Percentiles rank a stretch among this genome's conserved stretches.
Evolutionary conservation across 75 land plant species (phyloP).

Genomic region (Selaginella moellendorffii): DNA sequence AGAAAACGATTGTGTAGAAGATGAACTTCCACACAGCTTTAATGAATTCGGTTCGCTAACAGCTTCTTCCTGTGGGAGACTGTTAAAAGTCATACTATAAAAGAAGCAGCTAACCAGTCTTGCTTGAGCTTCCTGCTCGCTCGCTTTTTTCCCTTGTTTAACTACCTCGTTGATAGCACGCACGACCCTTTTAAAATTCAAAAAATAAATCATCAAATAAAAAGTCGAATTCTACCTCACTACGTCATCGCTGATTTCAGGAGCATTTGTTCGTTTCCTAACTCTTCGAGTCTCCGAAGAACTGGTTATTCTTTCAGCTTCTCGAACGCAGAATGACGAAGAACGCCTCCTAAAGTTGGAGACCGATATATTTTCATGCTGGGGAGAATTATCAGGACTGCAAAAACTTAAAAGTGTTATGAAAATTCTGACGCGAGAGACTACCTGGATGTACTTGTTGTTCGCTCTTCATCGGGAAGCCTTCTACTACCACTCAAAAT

Average conservation of each 20-base stretch:
- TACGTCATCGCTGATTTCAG: constrained; percentile 9
- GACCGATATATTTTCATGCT: background rate
- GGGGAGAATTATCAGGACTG: constrained; percentile 7
- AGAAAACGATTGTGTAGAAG: background rate
- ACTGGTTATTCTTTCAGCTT: background rate
- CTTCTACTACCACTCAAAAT: constrained; percentile 73
- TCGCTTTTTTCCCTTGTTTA: constrained; percentile 21
- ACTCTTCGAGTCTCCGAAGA: background rate
- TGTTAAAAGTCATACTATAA: background rate
- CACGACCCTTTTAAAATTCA: constrained; percentile 33
- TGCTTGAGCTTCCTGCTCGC: constrained; percentile 3
- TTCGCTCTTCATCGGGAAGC: constrained; percentile 43
- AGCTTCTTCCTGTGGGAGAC: background rate
- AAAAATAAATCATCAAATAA: background rate
- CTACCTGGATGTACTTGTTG: constrained; percentile 43
- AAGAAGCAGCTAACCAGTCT: constrained; percentile 5
- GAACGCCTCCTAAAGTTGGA: constrained; percentile 1
- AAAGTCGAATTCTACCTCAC: background rate
- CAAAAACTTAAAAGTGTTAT: background rate
- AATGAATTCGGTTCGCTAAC: background rate
- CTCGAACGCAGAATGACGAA: background rate
- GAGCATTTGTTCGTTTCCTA: background rate
- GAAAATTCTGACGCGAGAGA: background rate
- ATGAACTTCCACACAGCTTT: background rate
- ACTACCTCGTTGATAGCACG: constrained; percentile 35